Evolutionary conservation across 305 asterid genomes (phyloP), one percentile per base, ranked within the genome.

Genomic region (Vinca major): DNA sequence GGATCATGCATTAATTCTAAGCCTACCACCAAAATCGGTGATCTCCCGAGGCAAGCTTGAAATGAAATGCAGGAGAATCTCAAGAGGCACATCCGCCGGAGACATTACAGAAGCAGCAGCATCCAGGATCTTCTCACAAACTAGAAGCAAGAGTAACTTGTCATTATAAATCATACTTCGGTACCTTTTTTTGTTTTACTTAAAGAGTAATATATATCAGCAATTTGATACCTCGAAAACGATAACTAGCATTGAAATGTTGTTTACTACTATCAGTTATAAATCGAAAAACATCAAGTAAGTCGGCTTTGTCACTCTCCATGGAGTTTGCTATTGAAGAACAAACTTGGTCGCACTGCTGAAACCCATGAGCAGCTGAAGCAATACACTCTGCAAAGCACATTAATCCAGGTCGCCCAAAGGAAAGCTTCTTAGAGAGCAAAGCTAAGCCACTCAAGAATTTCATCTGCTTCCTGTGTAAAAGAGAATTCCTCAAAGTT

Each of bases 341-440:
- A 78, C 76, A 9, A 71, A 56, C 74, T 72, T 71, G 68, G 43
- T 67, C 66, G 66, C 65, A 80, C 72, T 73, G 74, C 75, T 45
- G 56, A 77, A 73, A 60, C 79, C 94, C 84, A 82, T 67, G 67
- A 77, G 94, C 94, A 75, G 95, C 91, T 43, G 97, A 80, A 57
- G 90, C 78, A 83, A 90, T 85, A 85, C 97, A 87, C 77, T 89
- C 85, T 50, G 84, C 88, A 61, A 93, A 86, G 80, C 96, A 89
- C 92, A 93, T 89, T 76, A 93, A 67, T 72, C 99, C 99, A 77
- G 94, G 89, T 72, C 99, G 84, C 65, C 97, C 98, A 81, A 92
- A 86, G 49, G 96, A 84, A 72, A 81, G 72, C 55, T 69, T 78
- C 74, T 86, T 88, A 71, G 94, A 80, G 76, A 83, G 77, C 74